These are phyloP conservation scores for Aspergillus sclerotialis DNA, from an alignment of 2,329 filamentous ascomycete genomes.

Conservation along the genomic window DNA sequence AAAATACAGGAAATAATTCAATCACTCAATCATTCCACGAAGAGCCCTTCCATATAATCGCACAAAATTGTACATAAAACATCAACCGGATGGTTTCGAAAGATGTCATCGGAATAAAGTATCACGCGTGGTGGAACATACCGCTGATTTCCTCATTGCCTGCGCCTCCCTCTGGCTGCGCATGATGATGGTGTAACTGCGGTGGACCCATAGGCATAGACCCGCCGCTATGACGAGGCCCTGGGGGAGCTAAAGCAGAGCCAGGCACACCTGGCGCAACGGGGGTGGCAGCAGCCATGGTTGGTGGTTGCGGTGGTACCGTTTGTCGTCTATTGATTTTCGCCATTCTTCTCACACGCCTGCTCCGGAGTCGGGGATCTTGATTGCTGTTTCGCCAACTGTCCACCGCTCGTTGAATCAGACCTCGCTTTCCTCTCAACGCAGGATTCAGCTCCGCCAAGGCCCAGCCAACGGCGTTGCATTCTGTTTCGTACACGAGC, in stretches of 20 bases:
- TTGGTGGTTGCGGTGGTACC: conserved; percentile 52
- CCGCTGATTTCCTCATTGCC: conserved; percentile 71
- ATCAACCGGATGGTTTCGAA: conserved; percentile 4
- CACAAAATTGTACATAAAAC: conserved; percentile 10
- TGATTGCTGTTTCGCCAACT: conserved; percentile 99
- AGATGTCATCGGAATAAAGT: conserved; percentile 4
- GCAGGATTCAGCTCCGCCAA: conserved; percentile 87
- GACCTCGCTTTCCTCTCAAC: conserved; percentile 82
- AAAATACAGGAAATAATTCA: conserved; percentile 9
- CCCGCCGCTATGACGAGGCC: conserved; percentile 31
- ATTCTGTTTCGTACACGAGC: conserved; percentile 94
- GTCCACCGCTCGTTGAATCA: conserved; percentile 95
- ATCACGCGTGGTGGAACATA: conserved; percentile 96
- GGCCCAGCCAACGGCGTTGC: conserved; percentile 99
- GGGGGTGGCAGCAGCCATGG: conserved; percentile 59
- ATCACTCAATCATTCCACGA: conserved; percentile 3
- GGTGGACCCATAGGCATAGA: conserved; percentile 63
- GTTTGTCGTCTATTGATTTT: conserved; percentile 88
- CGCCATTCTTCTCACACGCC: conserved; percentile 87
- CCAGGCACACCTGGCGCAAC: conserved; percentile 59
- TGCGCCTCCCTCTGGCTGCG: conserved; percentile 58
- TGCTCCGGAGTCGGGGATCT: conserved; percentile 81
- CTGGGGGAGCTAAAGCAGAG: conserved; percentile 49
- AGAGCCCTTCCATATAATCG: conserved; percentile 1
- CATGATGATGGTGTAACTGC: conserved; percentile 67